These are phyloP conservation scores for Neostapfia colusana DNA, from an alignment of 176 grass and related monocot genomes.

Conservation along the genomic window DNA sequence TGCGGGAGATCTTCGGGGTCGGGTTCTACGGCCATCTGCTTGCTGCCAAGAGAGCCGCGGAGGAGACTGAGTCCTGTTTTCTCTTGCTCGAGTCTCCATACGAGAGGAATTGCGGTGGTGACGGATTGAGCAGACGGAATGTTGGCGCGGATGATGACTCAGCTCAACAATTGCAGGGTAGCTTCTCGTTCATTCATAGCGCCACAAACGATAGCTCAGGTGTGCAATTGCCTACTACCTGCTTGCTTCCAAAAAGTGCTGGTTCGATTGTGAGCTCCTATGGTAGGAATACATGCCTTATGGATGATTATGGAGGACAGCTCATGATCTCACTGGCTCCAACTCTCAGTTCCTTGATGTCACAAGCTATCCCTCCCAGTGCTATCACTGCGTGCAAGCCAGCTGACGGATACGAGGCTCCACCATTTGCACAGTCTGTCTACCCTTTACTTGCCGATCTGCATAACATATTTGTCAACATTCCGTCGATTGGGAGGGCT, in stretches of 20 bases:
- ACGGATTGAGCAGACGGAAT: constrained; percentile 8
- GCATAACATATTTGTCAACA: constrained; percentile 67
- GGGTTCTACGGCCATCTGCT: constrained; percentile 87
- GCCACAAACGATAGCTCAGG: constrained; percentile 37
- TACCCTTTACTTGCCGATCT: constrained; percentile 89
- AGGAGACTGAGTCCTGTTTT: constrained; percentile 63
- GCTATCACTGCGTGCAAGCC: constrained; percentile 38
- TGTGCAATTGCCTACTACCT: constrained; percentile 49
- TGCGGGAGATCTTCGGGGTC: constrained; percentile 90
- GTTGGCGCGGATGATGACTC: constrained; percentile 16
- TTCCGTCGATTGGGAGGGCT: constrained; percentile 74
- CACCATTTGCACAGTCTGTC: constrained; percentile 69
- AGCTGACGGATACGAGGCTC: constrained; percentile 46
- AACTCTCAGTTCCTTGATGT: constrained; percentile 49
- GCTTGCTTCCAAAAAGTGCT: constrained; percentile 48
- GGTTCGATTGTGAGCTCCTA: constrained; percentile 41
- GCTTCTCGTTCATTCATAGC: constrained; percentile 37
- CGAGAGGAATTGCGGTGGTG: constrained; percentile 44
- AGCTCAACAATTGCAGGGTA: constrained; percentile 48
- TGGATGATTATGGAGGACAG: constrained; percentile 53
- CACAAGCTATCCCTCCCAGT: constrained; percentile 34
- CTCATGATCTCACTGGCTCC: constrained; percentile 61
- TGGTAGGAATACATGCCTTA: constrained; percentile 52
- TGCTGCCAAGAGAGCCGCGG: constrained; percentile 82
- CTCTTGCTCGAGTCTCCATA: constrained; percentile 86